Conservation (phyloP, 768 basidiomycete species). For the Pleurotus giganteus region DNA sequence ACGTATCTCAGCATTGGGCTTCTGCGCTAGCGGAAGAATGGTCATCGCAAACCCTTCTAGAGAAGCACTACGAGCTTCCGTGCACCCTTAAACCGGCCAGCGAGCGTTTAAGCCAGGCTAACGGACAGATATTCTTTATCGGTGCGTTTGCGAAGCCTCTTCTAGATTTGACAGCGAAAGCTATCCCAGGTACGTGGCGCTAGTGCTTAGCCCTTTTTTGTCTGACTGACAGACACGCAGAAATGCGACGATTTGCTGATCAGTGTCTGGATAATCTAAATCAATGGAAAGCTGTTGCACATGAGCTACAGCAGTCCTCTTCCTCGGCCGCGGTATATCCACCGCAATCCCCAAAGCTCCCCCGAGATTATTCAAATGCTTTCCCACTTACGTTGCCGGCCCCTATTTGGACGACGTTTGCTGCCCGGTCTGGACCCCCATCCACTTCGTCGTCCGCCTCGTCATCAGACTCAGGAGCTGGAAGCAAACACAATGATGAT, state of each 20-base stretch:
- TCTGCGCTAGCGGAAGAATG: conserved; percentile 86
- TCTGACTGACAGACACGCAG: conserved; percentile 30
- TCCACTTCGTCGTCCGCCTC: conserved; percentile 12
- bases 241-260: conserved; percentile 63
- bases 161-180: conserved; percentile 68
- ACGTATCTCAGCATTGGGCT: conserved; percentile 94
- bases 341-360: conserved; percentile 43
- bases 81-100: conserved; percentile 47
- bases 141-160: conserved; percentile 80
- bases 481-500: conserved; percentile 5
- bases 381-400: conserved; percentile 36
- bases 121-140: conserved; percentile 89
- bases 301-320: conserved; percentile 34
- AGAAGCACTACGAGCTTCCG: conserved; percentile 73
- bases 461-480: conserved; percentile 9
- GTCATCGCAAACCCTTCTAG: conserved; percentile 85
- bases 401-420: conserved; percentile 10
- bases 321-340: conserved; percentile 53
- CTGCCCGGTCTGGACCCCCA: conserved; percentile 4
- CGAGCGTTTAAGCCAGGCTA: conserved; percentile 60
- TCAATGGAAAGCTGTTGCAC: conserved; percentile 60
- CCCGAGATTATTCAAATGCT: conserved; percentile 33
- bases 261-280: conserved; percentile 69
- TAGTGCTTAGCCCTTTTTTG: background rate
- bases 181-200: conserved; percentile 63